These are phyloP conservation scores for Macaranga tanarius DNA, from an alignment of 441 rosid species.

Conservation along the genomic window DNA sequence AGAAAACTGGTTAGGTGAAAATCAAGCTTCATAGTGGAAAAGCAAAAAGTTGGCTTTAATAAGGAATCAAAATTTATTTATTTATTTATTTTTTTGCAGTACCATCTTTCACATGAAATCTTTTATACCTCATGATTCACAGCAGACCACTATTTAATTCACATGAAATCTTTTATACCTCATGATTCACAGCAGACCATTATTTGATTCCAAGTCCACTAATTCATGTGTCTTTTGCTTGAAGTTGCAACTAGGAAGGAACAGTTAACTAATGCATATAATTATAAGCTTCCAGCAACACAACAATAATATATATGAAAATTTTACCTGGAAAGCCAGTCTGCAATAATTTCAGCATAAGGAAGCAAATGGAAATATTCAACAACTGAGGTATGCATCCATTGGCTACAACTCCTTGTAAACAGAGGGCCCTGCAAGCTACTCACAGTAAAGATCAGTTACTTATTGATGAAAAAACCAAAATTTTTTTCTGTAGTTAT, in stretches of 20 bases:
- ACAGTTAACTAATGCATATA: neutral
- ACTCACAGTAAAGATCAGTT: constrained; percentile 20
- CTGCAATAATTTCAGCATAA: constrained; percentile 48
- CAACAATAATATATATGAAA: neutral
- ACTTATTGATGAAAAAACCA: neutral
- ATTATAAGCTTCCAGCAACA: neutral
- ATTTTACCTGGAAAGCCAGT: constrained; percentile 64
- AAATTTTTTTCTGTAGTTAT: neutral
- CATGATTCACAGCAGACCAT: neutral
- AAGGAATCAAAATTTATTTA: too few species aligned
- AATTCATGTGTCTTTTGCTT: too few species aligned
- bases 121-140: neutral
- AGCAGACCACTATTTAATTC: neutral
- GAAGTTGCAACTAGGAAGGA: neutral
- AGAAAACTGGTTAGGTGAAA: neutral
- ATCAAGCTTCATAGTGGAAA: neutral
- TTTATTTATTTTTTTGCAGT: neutral
- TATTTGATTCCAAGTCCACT: neutral
- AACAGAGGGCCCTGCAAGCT: constrained; percentile 82
- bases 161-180: neutral
- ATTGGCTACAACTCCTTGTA: constrained; percentile 33
- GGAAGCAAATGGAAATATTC: constrained; percentile 83
- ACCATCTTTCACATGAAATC: neutral
- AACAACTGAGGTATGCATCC: constrained; percentile 50
- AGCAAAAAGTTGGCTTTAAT: neutral